These are phyloP conservation scores for Pontederia crassipes DNA, from an alignment of 176 grass and related monocot species.

Conservation along the genomic window DNA sequence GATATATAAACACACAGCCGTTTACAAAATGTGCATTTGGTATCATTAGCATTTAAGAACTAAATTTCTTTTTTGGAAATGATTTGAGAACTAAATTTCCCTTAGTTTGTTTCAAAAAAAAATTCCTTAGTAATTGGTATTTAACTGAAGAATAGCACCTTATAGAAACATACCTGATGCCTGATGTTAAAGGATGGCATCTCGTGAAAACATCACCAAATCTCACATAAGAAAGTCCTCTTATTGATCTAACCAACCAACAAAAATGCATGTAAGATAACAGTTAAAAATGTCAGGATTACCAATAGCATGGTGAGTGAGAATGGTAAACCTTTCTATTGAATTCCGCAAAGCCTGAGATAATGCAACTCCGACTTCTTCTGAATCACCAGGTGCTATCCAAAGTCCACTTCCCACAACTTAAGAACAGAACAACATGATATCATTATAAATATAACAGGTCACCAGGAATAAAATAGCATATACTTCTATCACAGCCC, in stretches of 20 bases:
- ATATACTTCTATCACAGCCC: conserved; percentile 1
- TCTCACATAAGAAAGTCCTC: conserved; percentile 76
- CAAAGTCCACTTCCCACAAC: conserved; percentile 84
- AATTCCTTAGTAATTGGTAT: too few relatives aligned
- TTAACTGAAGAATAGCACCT: conserved; percentile 8
- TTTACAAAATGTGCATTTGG: too few relatives aligned
- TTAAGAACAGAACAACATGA: conserved; percentile 26
- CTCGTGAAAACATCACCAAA: conserved; percentile 95
- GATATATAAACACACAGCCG: too few relatives aligned
- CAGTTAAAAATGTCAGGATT: conserved; percentile 3
- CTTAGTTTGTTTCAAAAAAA: too few relatives aligned
- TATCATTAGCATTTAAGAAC: too few relatives aligned
- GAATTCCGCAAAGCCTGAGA: conserved; percentile 84
- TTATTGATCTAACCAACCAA: conserved; percentile 50
- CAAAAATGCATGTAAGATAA: conserved; percentile 5
- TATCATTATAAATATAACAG: conserved; percentile 17
- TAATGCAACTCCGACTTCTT: conserved; percentile 85
- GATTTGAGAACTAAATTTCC: too few relatives aligned
- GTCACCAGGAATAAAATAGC: conserved; percentile 1
- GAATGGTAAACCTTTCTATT: conserved; percentile 73
- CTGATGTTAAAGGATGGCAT: conserved; percentile 59
- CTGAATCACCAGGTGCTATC: conserved; percentile 85
- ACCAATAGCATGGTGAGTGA: conserved; percentile 21
- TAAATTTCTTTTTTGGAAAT: too few relatives aligned
- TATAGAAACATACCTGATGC: conserved; percentile 64